These are phyloP conservation scores for Gymnopilus junonius DNA, from an alignment of 768 basidiomycete species.

Conservation along the genomic window DNA sequence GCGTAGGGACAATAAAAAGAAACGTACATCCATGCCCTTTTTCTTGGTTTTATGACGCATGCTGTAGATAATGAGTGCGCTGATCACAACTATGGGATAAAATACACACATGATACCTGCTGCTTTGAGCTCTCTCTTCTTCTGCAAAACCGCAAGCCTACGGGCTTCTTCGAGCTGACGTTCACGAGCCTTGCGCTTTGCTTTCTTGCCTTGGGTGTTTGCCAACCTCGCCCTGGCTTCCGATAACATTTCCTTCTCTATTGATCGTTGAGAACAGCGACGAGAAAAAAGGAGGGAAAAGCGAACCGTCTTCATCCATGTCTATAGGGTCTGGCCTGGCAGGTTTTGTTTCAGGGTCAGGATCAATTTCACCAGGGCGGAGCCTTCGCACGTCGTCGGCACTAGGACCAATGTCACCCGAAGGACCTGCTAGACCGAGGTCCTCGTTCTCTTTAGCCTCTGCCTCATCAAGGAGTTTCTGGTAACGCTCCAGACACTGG, in stretches of 20 bases:
- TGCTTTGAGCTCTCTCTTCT: slow-evolving; percentile 96
- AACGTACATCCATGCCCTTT: slow-evolving; percentile 94
- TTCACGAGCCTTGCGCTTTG: slow-evolving; percentile 97
- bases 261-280: slow-evolving; percentile 11
- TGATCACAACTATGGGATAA: not conserved
- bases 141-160: slow-evolving; percentile 92
- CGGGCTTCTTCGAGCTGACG: slow-evolving; percentile 96
- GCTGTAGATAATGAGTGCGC: slow-evolving; percentile 38
- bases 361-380: slow-evolving; percentile 96
- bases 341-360: slow-evolving; percentile 98
- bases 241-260: slow-evolving; percentile 99
- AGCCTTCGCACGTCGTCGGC: slow-evolving; percentile 92
- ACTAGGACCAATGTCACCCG: slow-evolving; percentile 78
- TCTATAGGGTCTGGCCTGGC: slow-evolving; percentile 99
- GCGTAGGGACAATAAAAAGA: slow-evolving; percentile 1
- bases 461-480: slow-evolving; percentile 96
- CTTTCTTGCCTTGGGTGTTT: slow-evolving; percentile 99
- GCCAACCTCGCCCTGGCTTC: slow-evolving; percentile 97
- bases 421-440: slow-evolving; percentile 85
- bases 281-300: not conserved
- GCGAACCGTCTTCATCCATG: slow-evolving; percentile 97
- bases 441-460: slow-evolving; percentile 97
- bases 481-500: slow-evolving; percentile 97
- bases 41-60: slow-evolving; percentile 95
- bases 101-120: slow-evolving; percentile 89